A percentile compares a stretch with the other conserved stretches of the same genome.
These are phyloP conservation scores for Xylaria nigripes DNA, from an alignment of 495 filamentous ascomycete genomes.

Conservation along the genomic window DNA sequence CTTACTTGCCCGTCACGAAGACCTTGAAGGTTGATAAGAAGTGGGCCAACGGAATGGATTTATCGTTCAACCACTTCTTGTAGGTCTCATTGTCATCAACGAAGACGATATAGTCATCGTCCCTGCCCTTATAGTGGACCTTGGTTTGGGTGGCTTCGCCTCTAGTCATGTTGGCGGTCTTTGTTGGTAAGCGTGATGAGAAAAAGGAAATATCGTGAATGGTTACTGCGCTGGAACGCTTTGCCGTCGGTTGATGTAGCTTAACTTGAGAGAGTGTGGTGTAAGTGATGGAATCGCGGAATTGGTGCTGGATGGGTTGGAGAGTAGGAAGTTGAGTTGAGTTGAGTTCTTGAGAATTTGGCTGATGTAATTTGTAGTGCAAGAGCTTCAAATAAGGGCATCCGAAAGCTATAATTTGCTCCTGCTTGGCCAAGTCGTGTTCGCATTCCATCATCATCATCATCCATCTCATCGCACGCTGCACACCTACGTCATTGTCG, in stretches of 20 bases:
- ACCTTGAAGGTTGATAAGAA: slow-evolving; percentile 88
- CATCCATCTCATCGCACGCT: slow-evolving; percentile 2
- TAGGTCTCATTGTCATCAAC: slow-evolving; percentile 64
- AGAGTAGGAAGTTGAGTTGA: too few relatives aligned
- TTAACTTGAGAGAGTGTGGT: too few relatives aligned
- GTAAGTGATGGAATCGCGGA: not conserved
- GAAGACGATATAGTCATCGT: slow-evolving; percentile 88
- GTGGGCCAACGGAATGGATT: slow-evolving; percentile 66
- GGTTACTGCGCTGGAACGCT: not conserved
- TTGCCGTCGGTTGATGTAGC: not conserved
- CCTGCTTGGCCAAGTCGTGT: slow-evolving; percentile 6
- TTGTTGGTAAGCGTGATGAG: slow-evolving; percentile 2
- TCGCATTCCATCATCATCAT: slow-evolving; percentile 30
- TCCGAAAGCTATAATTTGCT: slow-evolving; percentile 16
- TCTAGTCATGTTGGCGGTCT: slow-evolving; percentile 57
- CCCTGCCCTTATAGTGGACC: slow-evolving; percentile 82
- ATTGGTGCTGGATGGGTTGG: too few relatives aligned
- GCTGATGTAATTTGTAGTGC: not conserved
- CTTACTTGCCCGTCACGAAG: slow-evolving; percentile 86
- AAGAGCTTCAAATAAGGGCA: slow-evolving; percentile 24
- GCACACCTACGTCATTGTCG: not conserved
- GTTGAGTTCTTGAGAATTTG: too few relatives aligned
- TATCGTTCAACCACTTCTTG: slow-evolving; percentile 77
- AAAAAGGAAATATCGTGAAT: not conserved
- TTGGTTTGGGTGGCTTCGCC: slow-evolving; percentile 68